Percentiles rank a stretch among this genome's conserved stretches.
Conservation (phyloP, 306 rosid species). For the Dalbergia oliveri region DNA sequence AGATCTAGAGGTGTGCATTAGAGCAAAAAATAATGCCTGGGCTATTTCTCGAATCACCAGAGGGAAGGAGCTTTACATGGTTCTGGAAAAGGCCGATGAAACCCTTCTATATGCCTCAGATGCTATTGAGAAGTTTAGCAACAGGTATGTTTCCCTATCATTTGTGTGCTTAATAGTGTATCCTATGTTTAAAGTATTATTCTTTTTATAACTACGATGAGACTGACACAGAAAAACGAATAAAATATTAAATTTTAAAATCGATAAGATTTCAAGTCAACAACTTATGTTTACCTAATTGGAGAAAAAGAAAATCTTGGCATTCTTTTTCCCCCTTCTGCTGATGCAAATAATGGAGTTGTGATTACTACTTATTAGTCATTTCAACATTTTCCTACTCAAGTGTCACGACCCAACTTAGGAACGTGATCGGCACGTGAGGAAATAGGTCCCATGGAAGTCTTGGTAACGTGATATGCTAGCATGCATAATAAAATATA, state of each 20-base stretch:
- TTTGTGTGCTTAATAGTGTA: conserved; percentile 1
- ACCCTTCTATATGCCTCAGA: conserved; percentile 93
- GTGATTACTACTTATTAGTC: neutral
- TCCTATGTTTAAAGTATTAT: conserved; percentile 27
- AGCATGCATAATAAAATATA: too few relatives aligned
- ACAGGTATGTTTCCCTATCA: conserved; percentile 61
- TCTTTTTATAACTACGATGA: neutral
- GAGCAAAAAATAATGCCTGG: conserved; percentile 97
- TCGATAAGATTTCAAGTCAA: conserved; percentile 17
- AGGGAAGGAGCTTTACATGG: conserved; percentile 96
- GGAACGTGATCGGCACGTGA: too few relatives aligned
- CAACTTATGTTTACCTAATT: conserved; percentile 1
- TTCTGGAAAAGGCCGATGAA: conserved; percentile 92
- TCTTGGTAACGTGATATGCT: too few relatives aligned
- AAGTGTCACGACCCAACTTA: too few relatives aligned
- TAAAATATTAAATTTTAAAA: neutral
- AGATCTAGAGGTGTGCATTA: conserved; percentile 84
- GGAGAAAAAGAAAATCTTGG: neutral
- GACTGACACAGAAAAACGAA: neutral
- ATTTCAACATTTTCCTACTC: neutral
- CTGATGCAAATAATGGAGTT: neutral
- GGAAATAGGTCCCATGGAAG: too few relatives aligned
- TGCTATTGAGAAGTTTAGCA: conserved; percentile 95
- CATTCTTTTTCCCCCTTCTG: neutral
- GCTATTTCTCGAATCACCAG: conserved; percentile 83